These are phyloP conservation scores for Fusarium nematophilum DNA, from an alignment of 2,329 filamentous ascomycete genomes.

Conservation along the genomic window DNA sequence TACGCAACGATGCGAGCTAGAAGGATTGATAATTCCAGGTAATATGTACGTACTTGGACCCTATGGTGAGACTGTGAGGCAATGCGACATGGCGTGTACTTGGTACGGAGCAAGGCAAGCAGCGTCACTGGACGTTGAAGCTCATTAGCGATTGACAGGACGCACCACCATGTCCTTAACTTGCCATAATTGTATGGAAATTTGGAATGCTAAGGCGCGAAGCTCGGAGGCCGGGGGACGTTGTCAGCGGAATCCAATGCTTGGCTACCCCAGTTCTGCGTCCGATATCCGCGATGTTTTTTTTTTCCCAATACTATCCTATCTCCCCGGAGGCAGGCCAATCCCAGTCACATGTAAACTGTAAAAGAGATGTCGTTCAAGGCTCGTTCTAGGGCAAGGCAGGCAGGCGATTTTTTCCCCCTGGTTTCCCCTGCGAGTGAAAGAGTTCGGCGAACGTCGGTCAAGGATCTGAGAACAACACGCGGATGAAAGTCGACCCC, in stretches of 20 bases:
- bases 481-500: background rate
- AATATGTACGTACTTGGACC: too few relatives aligned
- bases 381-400: background rate
- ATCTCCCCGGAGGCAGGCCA: too few relatives aligned
- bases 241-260: background rate
- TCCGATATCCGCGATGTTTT: too few relatives aligned
- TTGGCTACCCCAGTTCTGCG: slow-evolving; percentile 1
- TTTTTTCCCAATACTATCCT: too few relatives aligned
- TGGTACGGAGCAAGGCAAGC: too few relatives aligned
- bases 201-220: background rate
- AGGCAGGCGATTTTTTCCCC: background rate
- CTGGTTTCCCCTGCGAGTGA: background rate
- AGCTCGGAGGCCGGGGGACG: background rate
- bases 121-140: background rate
- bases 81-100: background rate
- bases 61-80: background rate
- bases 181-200: background rate
- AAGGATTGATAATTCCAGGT: too few relatives aligned
- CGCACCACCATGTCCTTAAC: background rate
- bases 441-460: slow-evolving; percentile 25
- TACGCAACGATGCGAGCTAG: background rate
- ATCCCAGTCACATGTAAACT: background rate
- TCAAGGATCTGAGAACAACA: slow-evolving; percentile 10
- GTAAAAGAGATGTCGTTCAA: slow-evolving; percentile 2
- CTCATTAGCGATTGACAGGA: background rate